Evolutionary conservation across 1,284 basidiomycete genomes (phyloP).

Genomic region (Trametes sp.): DNA sequence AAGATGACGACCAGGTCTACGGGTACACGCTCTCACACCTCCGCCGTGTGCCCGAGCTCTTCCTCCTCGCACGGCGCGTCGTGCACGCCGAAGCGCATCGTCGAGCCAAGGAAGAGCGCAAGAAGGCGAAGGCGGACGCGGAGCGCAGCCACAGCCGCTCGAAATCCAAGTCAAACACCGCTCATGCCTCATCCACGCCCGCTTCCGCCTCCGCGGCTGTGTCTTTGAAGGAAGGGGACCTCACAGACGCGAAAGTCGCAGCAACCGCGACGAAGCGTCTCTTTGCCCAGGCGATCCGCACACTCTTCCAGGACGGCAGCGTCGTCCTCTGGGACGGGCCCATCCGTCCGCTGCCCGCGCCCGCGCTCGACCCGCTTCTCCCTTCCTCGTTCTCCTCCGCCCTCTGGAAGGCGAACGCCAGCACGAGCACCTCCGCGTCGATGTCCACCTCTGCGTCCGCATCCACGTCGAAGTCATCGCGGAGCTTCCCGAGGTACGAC

Average conservation of each 20-base stretch:
- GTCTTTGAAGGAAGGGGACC: constrained; percentile 11
- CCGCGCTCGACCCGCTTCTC: constrained; percentile 25
- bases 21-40: constrained; percentile 78
- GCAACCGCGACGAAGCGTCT: constrained; percentile 53
- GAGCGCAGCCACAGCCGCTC: background rate
- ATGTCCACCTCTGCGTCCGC: background rate
- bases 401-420: constrained; percentile 53
- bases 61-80: constrained; percentile 64
- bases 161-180: background rate
- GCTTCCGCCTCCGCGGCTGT: background rate
- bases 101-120: constrained; percentile 53
- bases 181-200: background rate
- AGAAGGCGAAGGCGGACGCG: constrained; percentile 35
- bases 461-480: constrained; percentile 2
- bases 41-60: constrained; percentile 74
- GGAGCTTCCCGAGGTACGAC: constrained; percentile 28
- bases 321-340: constrained; percentile 74
- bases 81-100: constrained; percentile 64
- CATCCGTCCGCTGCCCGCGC: constrained; percentile 39
- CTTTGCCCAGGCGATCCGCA: constrained; percentile 66
- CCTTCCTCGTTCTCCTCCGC: constrained; percentile 15
- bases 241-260: constrained; percentile 47
- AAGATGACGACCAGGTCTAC: constrained; percentile 34
- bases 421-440: constrained; percentile 43
- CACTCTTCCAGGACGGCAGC: constrained; percentile 69